A percentile compares a stretch with the other conserved stretches of the same genome.
Conservation (phyloP, 2,329 filamentous ascomycete species). For the Xenoacremonium recifei region DNA sequence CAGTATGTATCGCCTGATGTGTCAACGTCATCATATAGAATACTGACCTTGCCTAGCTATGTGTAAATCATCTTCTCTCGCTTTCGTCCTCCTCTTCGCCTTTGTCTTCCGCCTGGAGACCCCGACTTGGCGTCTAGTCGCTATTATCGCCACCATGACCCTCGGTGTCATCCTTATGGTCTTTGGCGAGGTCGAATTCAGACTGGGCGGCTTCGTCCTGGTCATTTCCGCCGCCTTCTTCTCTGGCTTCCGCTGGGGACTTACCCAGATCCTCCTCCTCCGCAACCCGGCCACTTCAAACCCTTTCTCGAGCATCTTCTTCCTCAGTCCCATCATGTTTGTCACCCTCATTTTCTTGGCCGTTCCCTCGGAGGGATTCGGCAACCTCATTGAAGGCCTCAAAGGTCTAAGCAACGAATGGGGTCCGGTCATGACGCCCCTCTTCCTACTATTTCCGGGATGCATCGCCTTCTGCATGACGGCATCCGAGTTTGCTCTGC, state of each 20-base stretch:
- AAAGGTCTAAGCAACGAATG: slow-evolving; percentile 61
- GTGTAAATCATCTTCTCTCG: slow-evolving; percentile 97
- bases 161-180: slow-evolving; percentile 97
- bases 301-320: slow-evolving; percentile 95
- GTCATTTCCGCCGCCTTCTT: slow-evolving; percentile 94
- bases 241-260: slow-evolving; percentile 94
- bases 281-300: slow-evolving; percentile 94
- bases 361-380: slow-evolving; percentile 79
- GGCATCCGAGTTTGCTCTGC: slow-evolving; percentile 87
- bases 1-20: slow-evolving; percentile 50
- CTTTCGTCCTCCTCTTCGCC: slow-evolving; percentile 92
- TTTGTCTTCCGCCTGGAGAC: slow-evolving; percentile 90
- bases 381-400: slow-evolving; percentile 65
- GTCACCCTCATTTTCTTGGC: slow-evolving; percentile 75
- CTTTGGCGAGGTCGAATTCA: slow-evolving; percentile 88
- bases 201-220: slow-evolving; percentile 80
- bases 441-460: slow-evolving; percentile 85
- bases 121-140: slow-evolving; percentile 80
- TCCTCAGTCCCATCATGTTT: slow-evolving; percentile 97
- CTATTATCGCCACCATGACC: slow-evolving; percentile 91
- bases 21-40: background rate
- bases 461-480: slow-evolving; percentile 96
- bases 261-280: slow-evolving; percentile 94
- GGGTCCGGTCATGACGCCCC: slow-evolving; percentile 63
- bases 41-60: slow-evolving; percentile 58